Evolutionary conservation across 345 rosid genomes (phyloP).

Genomic region (Lenwebbia sp.): DNA sequence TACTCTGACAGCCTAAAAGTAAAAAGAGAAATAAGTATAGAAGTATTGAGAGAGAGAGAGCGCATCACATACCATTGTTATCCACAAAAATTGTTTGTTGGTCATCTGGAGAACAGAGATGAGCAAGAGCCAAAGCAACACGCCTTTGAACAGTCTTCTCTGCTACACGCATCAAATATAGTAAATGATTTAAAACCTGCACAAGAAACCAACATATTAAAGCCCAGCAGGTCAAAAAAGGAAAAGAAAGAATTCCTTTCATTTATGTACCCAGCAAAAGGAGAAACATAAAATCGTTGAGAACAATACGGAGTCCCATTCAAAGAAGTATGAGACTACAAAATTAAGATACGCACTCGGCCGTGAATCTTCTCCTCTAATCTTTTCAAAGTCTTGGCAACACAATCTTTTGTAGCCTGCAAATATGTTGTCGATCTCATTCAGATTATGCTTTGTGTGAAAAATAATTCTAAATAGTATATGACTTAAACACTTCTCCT

Average conservation of each 20-base stretch:
- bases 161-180: constrained; percentile 76
- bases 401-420: constrained; percentile 98
- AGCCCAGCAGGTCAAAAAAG: neutral
- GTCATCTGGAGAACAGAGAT: constrained; percentile 88
- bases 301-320: neutral
- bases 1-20: neutral
- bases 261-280: neutral
- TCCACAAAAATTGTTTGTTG: constrained; percentile 78
- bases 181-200: constrained; percentile 80
- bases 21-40: neutral
- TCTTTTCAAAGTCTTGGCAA: constrained; percentile 91
- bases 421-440: constrained; percentile 3
- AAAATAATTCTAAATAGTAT: neutral
- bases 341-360: constrained; percentile 46
- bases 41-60: neutral
- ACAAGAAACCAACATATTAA: constrained; percentile 8
- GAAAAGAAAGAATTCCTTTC: neutral
- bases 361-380: constrained; percentile 96
- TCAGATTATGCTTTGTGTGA: neutral
- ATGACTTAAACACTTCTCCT: neutral
- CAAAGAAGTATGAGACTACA: neutral
- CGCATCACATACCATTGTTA: constrained; percentile 45
- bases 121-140: constrained; percentile 91
- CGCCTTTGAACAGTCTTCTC: constrained; percentile 82
- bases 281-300: neutral